Evolutionary conservation across 2,329 filamentous ascomycete species (phyloP).

Genomic region (Hymenoscyphus occultus): DNA sequence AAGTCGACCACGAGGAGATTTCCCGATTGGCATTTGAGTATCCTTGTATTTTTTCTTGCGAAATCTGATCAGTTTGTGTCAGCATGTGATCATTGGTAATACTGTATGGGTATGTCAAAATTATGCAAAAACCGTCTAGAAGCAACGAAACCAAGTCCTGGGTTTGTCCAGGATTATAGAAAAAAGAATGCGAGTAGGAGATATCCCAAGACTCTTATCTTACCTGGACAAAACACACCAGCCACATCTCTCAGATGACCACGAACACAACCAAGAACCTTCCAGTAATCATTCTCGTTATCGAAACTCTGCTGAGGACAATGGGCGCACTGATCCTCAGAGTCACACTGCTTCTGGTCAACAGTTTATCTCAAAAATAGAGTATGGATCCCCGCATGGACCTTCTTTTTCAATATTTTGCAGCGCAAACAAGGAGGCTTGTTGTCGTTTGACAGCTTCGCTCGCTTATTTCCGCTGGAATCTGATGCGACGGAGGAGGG

Average conservation of each 20-base stretch:
- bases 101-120: no score
- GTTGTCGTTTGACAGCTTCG: slow-evolving; percentile 10
- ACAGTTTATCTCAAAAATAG: neutral
- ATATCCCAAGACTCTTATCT: neutral
- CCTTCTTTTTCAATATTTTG: slow-evolving; percentile 24
- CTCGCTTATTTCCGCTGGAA: slow-evolving; percentile 12
- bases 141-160: no score
- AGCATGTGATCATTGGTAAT: neutral
- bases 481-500: neutral
- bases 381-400: neutral
- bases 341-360: slow-evolving; percentile 19
- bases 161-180: no score
- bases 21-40: slow-evolving; percentile 12
- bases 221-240: slow-evolving; percentile 21
- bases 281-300: slow-evolving; percentile 27
- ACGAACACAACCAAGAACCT: slow-evolving; percentile 26
- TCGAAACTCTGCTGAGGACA: slow-evolving; percentile 24
- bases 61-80: slow-evolving; percentile 14
- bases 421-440: slow-evolving; percentile 20
- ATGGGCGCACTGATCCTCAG: slow-evolving; percentile 18
- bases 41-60: slow-evolving; percentile 18
- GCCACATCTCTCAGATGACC: slow-evolving; percentile 21
- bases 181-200: neutral
- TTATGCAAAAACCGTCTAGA: no score
- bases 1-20: slow-evolving; percentile 20